Base-by-base conservation (phyloP, 208 protist species). In the Herpetomonas muscarum region DNA sequence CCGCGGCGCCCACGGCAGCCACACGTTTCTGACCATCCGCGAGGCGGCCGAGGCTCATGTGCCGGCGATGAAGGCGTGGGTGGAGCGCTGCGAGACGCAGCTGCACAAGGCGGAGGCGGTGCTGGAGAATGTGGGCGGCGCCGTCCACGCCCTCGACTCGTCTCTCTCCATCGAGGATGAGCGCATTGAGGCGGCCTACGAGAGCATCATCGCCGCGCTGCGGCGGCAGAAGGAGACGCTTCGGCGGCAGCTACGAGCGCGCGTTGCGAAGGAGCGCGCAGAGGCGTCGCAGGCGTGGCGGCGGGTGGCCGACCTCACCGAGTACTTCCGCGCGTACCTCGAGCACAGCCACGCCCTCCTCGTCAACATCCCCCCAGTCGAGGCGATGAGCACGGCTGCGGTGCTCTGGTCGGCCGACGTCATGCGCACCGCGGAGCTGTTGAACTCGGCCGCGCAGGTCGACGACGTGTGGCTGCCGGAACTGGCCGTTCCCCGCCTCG, bases 11-110 rank as follows among this genome's bases (percentile, higher is more conserved):
- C 68, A 75, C 34, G 61, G 66, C 21, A 60, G 70, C 50, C 68
- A 75, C 52, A 52, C 55, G 1, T 75, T 75, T 32, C 60, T 75
- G 47, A 64, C 68, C 6, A 50, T 75, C 0, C 61, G 62, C 21
- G 52, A 66, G 26, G 68, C 68, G 25, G 68, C 68, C 42, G 68
- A 75, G 49, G 44, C 37, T 25, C 68, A 75, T 61, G 50, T 75
- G 34, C 61, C 48, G 17, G 68, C 65, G 30, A 50, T 75, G 37
- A 51, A 52, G 21, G 24, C 51, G 19, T 70, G 61, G 62, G 55
- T 50, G 22, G 52, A 63, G 25, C 48, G 62, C 15, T 75, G 68
- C 32, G 31, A 55, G 28, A 42, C 19, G 28, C 68, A 75, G 44
- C 34, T 75, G 17, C 55, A 61, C 29, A 55, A 64, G 30, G 57